These are phyloP conservation scores for Rauvolfia tetraphylla DNA, from an alignment of 257 asterid species.

Conservation along the genomic window DNA sequence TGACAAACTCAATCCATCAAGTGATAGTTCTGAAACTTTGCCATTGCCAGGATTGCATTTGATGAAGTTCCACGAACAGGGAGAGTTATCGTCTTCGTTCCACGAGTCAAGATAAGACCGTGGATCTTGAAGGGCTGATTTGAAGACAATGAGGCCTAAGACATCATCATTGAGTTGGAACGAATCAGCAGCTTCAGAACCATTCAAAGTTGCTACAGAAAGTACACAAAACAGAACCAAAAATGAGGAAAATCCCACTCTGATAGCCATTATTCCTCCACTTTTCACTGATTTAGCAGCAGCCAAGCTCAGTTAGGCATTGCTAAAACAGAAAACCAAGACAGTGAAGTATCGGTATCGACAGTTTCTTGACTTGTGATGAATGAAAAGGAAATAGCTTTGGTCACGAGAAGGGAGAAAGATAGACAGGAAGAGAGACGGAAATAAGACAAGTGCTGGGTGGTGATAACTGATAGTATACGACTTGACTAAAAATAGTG, in stretches of 20 bases:
- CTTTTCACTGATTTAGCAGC: neutral
- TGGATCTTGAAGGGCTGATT: slow-evolving; percentile 59
- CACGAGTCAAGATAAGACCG: slow-evolving; percentile 46
- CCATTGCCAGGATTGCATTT: slow-evolving; percentile 52
- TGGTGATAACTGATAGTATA: neutral
- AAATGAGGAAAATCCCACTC: slow-evolving; percentile 15
- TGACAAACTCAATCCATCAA: slow-evolving; percentile 56
- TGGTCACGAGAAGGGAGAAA: slow-evolving; percentile 26
- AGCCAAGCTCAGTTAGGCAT: slow-evolving; percentile 23
- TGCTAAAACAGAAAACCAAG: slow-evolving; percentile 9
- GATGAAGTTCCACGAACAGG: slow-evolving; percentile 76
- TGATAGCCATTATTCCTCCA: slow-evolving; percentile 16
- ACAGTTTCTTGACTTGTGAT: neutral
- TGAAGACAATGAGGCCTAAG: slow-evolving; percentile 86
- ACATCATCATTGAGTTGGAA: slow-evolving; percentile 78
- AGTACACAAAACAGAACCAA: slow-evolving; percentile 19
- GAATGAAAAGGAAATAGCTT: slow-evolving; percentile 13
- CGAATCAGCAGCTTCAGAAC: slow-evolving; percentile 25
- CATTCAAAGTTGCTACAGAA: slow-evolving; percentile 1
- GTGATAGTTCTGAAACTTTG: slow-evolving; percentile 51
- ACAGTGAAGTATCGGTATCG: neutral
- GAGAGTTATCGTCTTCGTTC: slow-evolving; percentile 76
- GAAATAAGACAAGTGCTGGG: neutral
- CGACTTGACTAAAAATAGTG: slow-evolving; percentile 4
- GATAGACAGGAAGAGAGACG: slow-evolving; percentile 17